Evolutionary conservation across 352 stramenopile species (phyloP).

Genomic region (Pythium utonaiense): DNA sequence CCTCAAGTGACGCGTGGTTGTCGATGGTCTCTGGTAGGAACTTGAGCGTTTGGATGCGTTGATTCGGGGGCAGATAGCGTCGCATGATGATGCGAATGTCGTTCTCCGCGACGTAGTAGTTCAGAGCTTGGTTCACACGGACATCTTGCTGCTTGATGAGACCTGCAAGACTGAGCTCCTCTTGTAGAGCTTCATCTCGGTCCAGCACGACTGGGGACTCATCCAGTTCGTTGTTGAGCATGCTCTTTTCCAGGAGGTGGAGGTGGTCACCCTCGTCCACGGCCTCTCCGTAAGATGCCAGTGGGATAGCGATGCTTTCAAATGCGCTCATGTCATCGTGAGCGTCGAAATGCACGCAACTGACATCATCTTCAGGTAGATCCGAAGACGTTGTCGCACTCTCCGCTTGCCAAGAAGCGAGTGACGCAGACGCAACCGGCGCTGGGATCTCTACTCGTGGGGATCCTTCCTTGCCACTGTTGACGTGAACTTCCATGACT

Average conservation of each 20-base stretch:
- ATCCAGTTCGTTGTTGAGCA: slow-evolving; percentile 53
- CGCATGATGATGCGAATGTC: slow-evolving; percentile 72
- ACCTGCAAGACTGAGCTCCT: slow-evolving; percentile 68
- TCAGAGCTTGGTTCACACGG: slow-evolving; percentile 77
- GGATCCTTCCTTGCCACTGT: slow-evolving; percentile 35
- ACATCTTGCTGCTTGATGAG: slow-evolving; percentile 74
- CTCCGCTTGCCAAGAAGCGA: background rate
- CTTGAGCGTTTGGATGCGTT: slow-evolving; percentile 57
- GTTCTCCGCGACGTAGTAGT: slow-evolving; percentile 57
- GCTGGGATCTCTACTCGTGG: background rate
- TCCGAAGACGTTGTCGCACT: background rate
- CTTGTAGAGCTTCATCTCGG: slow-evolving; percentile 69
- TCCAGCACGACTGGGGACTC: slow-evolving; percentile 59
- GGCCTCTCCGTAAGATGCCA: slow-evolving; percentile 50
- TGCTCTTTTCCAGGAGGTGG: slow-evolving; percentile 45
- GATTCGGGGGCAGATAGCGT: slow-evolving; percentile 71
- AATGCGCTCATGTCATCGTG: slow-evolving; percentile 43
- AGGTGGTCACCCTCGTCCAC: slow-evolving; percentile 35
- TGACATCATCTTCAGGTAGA: slow-evolving; percentile 37
- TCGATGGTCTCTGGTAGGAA: slow-evolving; percentile 85
- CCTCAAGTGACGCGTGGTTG: slow-evolving; percentile 68
- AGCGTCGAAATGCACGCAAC: slow-evolving; percentile 40
- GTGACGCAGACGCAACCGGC: background rate
- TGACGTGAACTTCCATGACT: slow-evolving; percentile 80
- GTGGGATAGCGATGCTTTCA: slow-evolving; percentile 52